A percentile compares a stretch with the other conserved stretches of the same genome.
phyloP scores from a whole-genome alignment of 768 basidiomycete species.

The Suillus discolor region DNA sequence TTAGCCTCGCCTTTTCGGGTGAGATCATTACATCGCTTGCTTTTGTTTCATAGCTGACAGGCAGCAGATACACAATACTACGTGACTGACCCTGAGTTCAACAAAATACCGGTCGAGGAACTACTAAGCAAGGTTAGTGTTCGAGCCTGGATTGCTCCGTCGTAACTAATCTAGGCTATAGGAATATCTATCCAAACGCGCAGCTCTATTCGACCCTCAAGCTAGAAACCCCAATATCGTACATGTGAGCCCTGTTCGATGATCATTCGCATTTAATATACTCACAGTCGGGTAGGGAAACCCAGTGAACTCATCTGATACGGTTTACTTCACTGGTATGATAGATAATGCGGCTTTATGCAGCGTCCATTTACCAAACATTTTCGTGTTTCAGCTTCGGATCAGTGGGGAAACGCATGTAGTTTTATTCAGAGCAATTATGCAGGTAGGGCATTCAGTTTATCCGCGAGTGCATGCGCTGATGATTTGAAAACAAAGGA shows the following conservation, averaged over 20 bases:
- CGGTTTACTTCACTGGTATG: slow-evolving; percentile 88
- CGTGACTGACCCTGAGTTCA: slow-evolving; percentile 87
- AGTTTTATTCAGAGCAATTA: slow-evolving; percentile 91
- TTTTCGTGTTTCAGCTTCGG: slow-evolving; percentile 54
- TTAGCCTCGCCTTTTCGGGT: slow-evolving; percentile 76
- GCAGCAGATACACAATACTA: slow-evolving; percentile 79
- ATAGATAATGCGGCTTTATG: neutral
- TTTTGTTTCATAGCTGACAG: neutral
- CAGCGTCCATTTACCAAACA: slow-evolving; percentile 1
- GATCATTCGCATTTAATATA: slow-evolving; percentile 12
- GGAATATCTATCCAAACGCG: slow-evolving; percentile 84
- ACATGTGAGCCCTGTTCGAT: slow-evolving; percentile 48
- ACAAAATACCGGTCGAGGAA: slow-evolving; percentile 76
- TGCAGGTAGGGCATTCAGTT: slow-evolving; percentile 50
- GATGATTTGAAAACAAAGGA: slow-evolving; percentile 42
- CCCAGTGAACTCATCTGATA: slow-evolving; percentile 86
- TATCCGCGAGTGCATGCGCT: neutral
- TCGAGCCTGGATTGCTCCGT: neutral
- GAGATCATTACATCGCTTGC: slow-evolving; percentile 17
- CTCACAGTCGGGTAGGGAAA: slow-evolving; percentile 56
- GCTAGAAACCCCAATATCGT: slow-evolving; percentile 67
- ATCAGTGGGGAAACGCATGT: slow-evolving; percentile 89
- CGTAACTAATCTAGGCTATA: slow-evolving; percentile 32
- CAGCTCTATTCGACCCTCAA: slow-evolving; percentile 72
- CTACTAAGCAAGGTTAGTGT: slow-evolving; percentile 76